These are phyloP conservation scores for Evernia prunastri DNA, from an alignment of 495 filamentous ascomycete species.

Conservation along the genomic window DNA sequence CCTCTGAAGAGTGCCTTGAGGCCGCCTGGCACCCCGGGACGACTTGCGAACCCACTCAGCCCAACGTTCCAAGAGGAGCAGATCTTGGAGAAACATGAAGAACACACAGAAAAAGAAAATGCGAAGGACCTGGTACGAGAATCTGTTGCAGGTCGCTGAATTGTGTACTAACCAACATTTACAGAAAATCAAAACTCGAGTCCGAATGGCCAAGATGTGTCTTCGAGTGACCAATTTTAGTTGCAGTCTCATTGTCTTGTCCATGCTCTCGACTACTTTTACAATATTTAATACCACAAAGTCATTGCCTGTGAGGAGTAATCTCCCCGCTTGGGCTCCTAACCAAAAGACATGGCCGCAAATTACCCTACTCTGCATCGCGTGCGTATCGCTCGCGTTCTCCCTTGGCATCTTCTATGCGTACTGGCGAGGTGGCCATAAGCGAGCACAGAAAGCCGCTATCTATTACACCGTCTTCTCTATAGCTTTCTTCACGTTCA, in stretches of 20 bases:
- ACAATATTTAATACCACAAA: slow-evolving; percentile 83
- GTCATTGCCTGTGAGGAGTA: slow-evolving; percentile 63
- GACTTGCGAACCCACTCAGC: slow-evolving; percentile 62
- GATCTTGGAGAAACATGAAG: slow-evolving; percentile 72
- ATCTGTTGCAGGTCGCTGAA: background rate
- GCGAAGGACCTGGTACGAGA: slow-evolving; percentile 66
- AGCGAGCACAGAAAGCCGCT: slow-evolving; percentile 81
- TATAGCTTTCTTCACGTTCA: slow-evolving; percentile 88
- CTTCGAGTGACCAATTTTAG: slow-evolving; percentile 91
- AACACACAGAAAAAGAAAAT: slow-evolving; percentile 71
- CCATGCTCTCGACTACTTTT: slow-evolving; percentile 79
- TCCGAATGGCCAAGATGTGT: slow-evolving; percentile 89
- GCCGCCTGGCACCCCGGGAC: slow-evolving; percentile 69
- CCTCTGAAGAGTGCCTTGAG: slow-evolving; percentile 82
- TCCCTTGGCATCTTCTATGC: slow-evolving; percentile 75
- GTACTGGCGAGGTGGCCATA: slow-evolving; percentile 86
- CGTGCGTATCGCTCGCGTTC: slow-evolving; percentile 71
- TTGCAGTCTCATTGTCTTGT: slow-evolving; percentile 89
- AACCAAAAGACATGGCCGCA: slow-evolving; percentile 85
- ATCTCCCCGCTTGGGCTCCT: slow-evolving; percentile 73
- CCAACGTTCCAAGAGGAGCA: slow-evolving; percentile 86
- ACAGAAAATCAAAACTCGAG: slow-evolving; percentile 86
- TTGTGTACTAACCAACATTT: slow-evolving; percentile 31
- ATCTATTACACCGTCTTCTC: slow-evolving; percentile 92
- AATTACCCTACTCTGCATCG: slow-evolving; percentile 67